These are phyloP conservation scores for Miamiensis avidus DNA, from an alignment of 169 alveolate genomes.

Conservation along the genomic window DNA sequence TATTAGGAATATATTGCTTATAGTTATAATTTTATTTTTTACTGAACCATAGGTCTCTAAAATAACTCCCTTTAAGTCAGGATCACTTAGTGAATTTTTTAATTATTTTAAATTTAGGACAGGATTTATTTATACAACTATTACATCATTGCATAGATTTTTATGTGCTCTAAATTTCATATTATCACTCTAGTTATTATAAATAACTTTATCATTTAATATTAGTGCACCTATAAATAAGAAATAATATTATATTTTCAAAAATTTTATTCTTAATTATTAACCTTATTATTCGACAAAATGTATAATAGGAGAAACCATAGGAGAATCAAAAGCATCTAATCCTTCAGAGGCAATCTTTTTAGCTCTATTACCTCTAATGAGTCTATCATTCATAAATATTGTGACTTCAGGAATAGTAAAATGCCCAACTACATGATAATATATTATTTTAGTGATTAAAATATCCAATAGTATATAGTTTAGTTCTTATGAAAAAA, in stretches of 20 bases:
- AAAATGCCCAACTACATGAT: conserved; percentile 81
- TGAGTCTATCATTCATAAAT: conserved; percentile 71
- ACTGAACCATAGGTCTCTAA: conserved; percentile 87
- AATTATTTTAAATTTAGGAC: background rate
- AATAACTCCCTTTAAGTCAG: conserved; percentile 61
- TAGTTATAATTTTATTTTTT: conserved; percentile 27
- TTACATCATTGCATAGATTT: conserved; percentile 14
- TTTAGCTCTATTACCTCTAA: conserved; percentile 79
- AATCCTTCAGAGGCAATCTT: conserved; percentile 80
- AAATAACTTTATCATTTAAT: conserved; percentile 53
- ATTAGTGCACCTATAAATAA: conserved; percentile 65
- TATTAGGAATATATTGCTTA: background rate
- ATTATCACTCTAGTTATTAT: background rate
- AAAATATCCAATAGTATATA: no score
- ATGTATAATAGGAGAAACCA: conserved; percentile 46
- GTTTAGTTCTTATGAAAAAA: conserved; percentile 7
- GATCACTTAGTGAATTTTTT: conserved; percentile 20
- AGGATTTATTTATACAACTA: conserved; percentile 14
- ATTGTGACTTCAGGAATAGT: conserved; percentile 86
- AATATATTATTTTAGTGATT: background rate
- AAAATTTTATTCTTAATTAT: no score
- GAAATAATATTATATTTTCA: conserved; percentile 26
- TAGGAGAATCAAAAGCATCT: conserved; percentile 86
- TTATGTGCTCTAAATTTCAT: background rate
- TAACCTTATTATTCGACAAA: background rate